Evolutionary conservation across 2,329 filamentous ascomycete genomes (phyloP).

Genomic region (Aureobasidium leucospermi): DNA sequence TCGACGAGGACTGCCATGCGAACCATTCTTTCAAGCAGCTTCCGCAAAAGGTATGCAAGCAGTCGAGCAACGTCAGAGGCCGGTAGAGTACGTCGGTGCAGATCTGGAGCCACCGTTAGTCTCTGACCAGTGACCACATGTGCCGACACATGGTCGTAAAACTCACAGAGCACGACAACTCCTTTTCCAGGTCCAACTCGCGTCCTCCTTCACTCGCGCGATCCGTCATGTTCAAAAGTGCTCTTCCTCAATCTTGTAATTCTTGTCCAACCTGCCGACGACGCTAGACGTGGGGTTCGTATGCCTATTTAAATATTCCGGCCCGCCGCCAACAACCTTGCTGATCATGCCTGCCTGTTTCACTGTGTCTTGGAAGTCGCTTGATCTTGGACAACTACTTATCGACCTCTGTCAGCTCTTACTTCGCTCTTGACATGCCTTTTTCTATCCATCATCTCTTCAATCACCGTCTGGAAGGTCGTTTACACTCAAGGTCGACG

Average conservation of each 20-base stretch:
- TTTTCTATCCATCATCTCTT: background rate
- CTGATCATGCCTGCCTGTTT: background rate
- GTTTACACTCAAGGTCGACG: background rate
- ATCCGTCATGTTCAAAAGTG: constrained; percentile 1
- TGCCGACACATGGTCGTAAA: background rate
- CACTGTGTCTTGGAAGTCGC: background rate
- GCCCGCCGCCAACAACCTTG: constrained; percentile 6
- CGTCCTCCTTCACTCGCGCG: constrained; percentile 23
- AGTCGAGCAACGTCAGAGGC: constrained; percentile 33
- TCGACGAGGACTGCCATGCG: constrained; percentile 62
- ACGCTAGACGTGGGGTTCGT: constrained; percentile 6
- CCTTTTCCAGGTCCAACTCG: constrained; percentile 71
- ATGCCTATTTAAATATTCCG: constrained; percentile 2
- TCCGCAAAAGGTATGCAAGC: constrained; percentile 72
- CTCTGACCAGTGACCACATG: background rate
- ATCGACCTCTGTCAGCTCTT: background rate
- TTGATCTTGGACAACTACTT: background rate
- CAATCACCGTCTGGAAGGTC: background rate
- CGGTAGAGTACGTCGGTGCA: constrained; percentile 66
- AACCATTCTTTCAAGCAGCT: constrained; percentile 97
- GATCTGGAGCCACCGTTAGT: constrained; percentile 52
- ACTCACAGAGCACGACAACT: constrained; percentile 90
- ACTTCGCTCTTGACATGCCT: background rate
- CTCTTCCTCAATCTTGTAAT: background rate
- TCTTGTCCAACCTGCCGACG: background rate